A percentile compares a stretch with the other conserved stretches of the same genome.
Evolutionary conservation across 2,329 filamentous ascomycete genomes (phyloP).

Genomic region (Dactylellina drechsleri): DNA sequence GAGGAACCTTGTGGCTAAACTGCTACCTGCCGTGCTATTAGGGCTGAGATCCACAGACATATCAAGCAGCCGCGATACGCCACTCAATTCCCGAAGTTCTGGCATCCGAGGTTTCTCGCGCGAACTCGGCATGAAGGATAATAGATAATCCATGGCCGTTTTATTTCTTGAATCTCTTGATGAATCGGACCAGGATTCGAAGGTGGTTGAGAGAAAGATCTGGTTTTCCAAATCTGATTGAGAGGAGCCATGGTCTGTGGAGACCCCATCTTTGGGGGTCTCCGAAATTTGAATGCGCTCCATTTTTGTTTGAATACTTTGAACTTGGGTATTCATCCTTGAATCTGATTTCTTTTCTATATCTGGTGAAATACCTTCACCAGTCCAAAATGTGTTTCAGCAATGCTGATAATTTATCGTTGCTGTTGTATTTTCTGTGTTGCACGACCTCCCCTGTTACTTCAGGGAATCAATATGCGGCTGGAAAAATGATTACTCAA

Average conservation of each 20-base stretch:
- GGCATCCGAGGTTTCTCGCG: neutral
- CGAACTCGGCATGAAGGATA: conserved; percentile 1
- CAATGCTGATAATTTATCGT: neutral
- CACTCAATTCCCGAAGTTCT: conserved; percentile 25
- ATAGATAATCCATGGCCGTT: conserved; percentile 34
- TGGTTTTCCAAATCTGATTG: neutral
- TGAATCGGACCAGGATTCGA: neutral
- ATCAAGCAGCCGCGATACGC: conserved; percentile 33
- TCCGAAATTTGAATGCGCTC: neutral
- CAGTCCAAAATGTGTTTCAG: conserved; percentile 31
- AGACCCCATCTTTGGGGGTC: conserved; percentile 11
- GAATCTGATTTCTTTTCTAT: conserved; percentile 2
- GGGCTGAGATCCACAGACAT: conserved; percentile 20
- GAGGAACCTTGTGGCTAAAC: neutral
- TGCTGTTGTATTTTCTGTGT: conserved; percentile 50
- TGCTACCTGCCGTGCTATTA: neutral
- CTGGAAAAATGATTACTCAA: neutral
- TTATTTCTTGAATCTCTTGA: conserved; percentile 11
- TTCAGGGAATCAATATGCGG: neutral
- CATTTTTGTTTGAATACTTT: conserved; percentile 29
- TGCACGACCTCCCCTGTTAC: conserved; percentile 18
- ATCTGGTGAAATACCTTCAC: too few relatives aligned
- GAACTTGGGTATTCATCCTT: conserved; percentile 13
- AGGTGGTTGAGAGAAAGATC: conserved; percentile 1
- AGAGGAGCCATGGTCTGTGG: neutral